These are phyloP conservation scores for Moricandia moricandioides DNA, from an alignment of 345 rosid genomes.

Conservation along the genomic window DNA sequence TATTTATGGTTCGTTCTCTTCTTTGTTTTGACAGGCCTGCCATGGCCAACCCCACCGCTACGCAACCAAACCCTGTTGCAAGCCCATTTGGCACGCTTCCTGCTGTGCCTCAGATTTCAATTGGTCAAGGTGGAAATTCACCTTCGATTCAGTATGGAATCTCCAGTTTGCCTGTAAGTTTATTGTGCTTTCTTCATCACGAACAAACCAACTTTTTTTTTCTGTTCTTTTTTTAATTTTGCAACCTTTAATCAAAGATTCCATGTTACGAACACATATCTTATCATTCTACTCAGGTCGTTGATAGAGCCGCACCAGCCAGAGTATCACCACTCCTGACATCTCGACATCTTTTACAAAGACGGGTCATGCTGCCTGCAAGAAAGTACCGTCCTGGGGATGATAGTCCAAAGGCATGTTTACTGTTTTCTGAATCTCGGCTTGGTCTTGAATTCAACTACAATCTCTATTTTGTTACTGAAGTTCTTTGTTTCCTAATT, in stretches of 20 bases:
- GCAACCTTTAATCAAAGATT: background rate
- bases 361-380: slow-evolving; percentile 66
- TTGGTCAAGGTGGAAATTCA: slow-evolving; percentile 69
- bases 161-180: slow-evolving; percentile 79
- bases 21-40: slow-evolving; percentile 52
- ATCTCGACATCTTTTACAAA: slow-evolving; percentile 73
- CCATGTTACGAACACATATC: background rate
- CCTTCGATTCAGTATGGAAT: slow-evolving; percentile 88
- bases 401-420: slow-evolving; percentile 65
- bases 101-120: slow-evolving; percentile 80
- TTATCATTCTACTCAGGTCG: slow-evolving; percentile 48
- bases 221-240: background rate
- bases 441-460: slow-evolving; percentile 11
- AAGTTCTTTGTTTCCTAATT: slow-evolving; percentile 13
- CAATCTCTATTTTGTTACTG: slow-evolving; percentile 8
- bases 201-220: background rate
- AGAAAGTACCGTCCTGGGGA: slow-evolving; percentile 74
- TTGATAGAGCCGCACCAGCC: slow-evolving; percentile 74
- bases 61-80: slow-evolving; percentile 55
- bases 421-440: background rate
- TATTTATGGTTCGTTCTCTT: background rate
- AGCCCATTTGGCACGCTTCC: slow-evolving; percentile 96
- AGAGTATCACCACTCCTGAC: slow-evolving; percentile 79
- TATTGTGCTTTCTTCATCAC: background rate
- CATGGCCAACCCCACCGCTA: slow-evolving; percentile 40